Base-by-base conservation (phyloP, 164 flowering plant species). In the Vitis riparia region DNA sequence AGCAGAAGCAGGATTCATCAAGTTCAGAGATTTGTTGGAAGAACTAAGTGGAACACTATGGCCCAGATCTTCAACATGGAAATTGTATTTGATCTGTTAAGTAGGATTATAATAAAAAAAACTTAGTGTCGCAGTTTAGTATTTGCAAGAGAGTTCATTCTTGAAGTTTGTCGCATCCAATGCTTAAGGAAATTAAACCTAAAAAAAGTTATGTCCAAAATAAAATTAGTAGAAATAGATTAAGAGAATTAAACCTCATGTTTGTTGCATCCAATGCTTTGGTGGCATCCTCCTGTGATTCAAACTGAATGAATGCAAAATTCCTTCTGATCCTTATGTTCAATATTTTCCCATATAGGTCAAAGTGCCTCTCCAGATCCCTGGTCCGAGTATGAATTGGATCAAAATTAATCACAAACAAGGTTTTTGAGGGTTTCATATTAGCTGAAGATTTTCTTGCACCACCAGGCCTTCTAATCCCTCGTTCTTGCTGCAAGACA, bases 371-470 rank as follows among this genome's bases (percentile, higher is more conserved):
- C 80, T 96, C 97, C 77, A 93, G 62, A 65, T 96, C 99, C 82
- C 87, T 87, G 7, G 93, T 84, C 75, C 92, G 81, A 9, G 99
- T 93, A 71, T 78, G 72, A 29, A 83, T 64, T 27, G 97, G 91
- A 71, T 96, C 98, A 75, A 96, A 93, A 65, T 96, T 93, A 8
- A 93, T 96, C 66, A 96, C 97, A 84, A 96, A 93, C 85, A 96
- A 67, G 16, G 98, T 96, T 81, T 89, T 96, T 30, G 99, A 89
- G 55, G 97, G 97, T 67, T 70, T 91, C 50, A 68, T 63, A 73
- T 81, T 88, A 11, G 84, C 71, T 57, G 94, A 71, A 67, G 94
- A 81, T 82, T 82, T 89, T 79, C 83, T 89, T 29, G 94, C 76
- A 57, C 85, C 82, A 14, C 81, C 89, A 73, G 88, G 79, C 74